A percentile compares a stretch with the other conserved stretches of the same genome.
Evolutionary conservation across 306 rosid species (phyloP).

Genomic region (Vigna unguiculata): DNA sequence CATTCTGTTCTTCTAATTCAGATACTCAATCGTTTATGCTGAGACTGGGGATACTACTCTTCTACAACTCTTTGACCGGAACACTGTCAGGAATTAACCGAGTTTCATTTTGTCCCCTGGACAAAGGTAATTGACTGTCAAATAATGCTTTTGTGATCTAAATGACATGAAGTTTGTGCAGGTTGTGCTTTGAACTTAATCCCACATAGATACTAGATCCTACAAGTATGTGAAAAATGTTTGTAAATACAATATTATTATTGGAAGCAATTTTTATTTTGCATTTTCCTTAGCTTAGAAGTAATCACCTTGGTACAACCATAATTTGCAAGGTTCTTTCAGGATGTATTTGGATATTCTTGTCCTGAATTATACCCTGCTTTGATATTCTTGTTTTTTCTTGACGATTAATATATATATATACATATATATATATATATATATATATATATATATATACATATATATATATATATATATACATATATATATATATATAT

Average conservation of each 20-base stretch:
- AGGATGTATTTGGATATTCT: not conserved
- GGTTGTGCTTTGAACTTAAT: conserved; percentile 16
- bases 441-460: too few species aligned
- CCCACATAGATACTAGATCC: conserved; percentile 3
- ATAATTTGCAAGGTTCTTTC: not conserved
- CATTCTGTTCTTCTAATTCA: conserved; percentile 56
- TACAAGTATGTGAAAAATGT: conserved; percentile 18
- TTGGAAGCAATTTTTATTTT: conserved; percentile 5
- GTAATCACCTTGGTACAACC: conserved; percentile 2
- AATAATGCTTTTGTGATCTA: conserved; percentile 33
- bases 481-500: too few species aligned
- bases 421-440: too few species aligned
- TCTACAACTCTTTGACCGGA: conserved; percentile 26
- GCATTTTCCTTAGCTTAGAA: conserved; percentile 8
- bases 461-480: too few species aligned
- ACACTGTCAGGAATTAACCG: conserved; percentile 39
- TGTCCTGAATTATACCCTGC: not conserved
- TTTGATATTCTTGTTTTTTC: not conserved
- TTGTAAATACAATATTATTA: conserved; percentile 35
- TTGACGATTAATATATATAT: not conserved
- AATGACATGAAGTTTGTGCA: conserved; percentile 19
- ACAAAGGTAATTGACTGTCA: not conserved
- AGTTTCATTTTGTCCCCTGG: conserved; percentile 32
- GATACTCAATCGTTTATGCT: conserved; percentile 39
- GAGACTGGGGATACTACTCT: conserved; percentile 48